phyloP scores from a whole-genome alignment of 1,139 yeast genomes.

The Blastobotrys apis region DNA sequence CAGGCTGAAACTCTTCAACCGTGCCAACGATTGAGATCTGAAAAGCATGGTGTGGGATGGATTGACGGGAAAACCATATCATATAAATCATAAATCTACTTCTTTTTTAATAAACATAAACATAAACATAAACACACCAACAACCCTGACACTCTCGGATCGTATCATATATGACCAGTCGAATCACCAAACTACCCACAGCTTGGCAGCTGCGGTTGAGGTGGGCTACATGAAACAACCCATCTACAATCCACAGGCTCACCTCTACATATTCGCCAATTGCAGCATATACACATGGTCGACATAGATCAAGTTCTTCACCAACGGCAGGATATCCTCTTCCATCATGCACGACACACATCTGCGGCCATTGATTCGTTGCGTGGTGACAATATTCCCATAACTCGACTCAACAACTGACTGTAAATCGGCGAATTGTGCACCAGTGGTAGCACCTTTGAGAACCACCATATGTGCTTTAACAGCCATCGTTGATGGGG shows the following conservation, averaged over 20 bases:
- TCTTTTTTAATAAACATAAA: too few relatives aligned
- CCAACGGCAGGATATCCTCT: slow-evolving; percentile 5
- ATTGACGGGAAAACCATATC: too few relatives aligned
- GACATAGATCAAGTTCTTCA: slow-evolving; percentile 1
- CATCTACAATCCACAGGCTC: too few relatives aligned
- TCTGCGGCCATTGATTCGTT: background rate
- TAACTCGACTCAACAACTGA: slow-evolving; percentile 3
- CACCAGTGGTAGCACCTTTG: background rate
- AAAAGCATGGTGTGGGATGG: too few relatives aligned
- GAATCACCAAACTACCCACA: too few relatives aligned
- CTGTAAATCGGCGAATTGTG: slow-evolving; percentile 3
- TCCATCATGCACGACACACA: slow-evolving; percentile 11
- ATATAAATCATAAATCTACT: too few relatives aligned
- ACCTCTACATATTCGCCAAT: background rate
- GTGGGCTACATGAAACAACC: too few relatives aligned
- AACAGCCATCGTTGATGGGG: slow-evolving; percentile 1
- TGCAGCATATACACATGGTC: background rate
- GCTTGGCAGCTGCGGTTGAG: too few relatives aligned
- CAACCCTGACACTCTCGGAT: background rate
- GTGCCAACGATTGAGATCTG: too few relatives aligned
- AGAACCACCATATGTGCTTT: slow-evolving; percentile 7
- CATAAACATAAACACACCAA: background rate
- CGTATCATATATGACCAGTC: too few relatives aligned
- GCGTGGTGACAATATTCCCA: slow-evolving; percentile 5
- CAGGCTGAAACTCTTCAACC: too few relatives aligned